Evolutionary conservation across 2,329 filamentous ascomycete genomes (phyloP), one percentile per base, ranked within the genome.

Genomic region (Fusarium heterosporum): DNA sequence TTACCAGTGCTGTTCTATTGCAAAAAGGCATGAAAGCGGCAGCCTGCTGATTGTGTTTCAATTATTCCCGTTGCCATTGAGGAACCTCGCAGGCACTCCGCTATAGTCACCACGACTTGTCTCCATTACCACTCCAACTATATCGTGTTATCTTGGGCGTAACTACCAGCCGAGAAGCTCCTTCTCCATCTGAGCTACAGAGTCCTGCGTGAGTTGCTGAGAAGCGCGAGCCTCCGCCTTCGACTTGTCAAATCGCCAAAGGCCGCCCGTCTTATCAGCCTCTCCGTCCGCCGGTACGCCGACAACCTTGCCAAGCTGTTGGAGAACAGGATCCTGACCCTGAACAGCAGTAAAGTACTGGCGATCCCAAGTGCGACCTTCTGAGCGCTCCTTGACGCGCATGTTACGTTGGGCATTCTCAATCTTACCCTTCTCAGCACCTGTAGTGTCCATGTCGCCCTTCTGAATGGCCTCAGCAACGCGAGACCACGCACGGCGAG

Each of bases 401-500:
- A 82, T 74, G 88, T 84, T 78, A 86, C 92, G 89, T 83, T 98
- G 95, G 34, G 90, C 89, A 71, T 93, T 92, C 79, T 98, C 96
- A 67, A 98, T 97, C 78, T 93, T 92, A 57, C 87, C 86, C 83
- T 98, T 98, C 76, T 97, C 92, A 14, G 80, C 75, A 3, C 89
- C 88, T 1, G 93, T 93, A 6, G 86, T 81, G 70, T 97, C 93
- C 86, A 97, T 93, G 77, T 97, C 93, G 58, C 93, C 92, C 69
- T 85, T 87, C 56, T 87, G 84, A 72, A 98, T 96, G 45, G 90
- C 93, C 29, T 87, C 86, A 1, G 93, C 93, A 26, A 98, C 95
- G 74, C 92, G 92, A 66, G 86, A 83, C 96, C 95, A 98, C 5
- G 95, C 95, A 58, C 92, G 88, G 45, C 95, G 89, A 14, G 92